These are phyloP conservation scores for Gracilaria domingensis DNA, from an alignment of 23 red algal genomes.

Conservation along the genomic window DNA sequence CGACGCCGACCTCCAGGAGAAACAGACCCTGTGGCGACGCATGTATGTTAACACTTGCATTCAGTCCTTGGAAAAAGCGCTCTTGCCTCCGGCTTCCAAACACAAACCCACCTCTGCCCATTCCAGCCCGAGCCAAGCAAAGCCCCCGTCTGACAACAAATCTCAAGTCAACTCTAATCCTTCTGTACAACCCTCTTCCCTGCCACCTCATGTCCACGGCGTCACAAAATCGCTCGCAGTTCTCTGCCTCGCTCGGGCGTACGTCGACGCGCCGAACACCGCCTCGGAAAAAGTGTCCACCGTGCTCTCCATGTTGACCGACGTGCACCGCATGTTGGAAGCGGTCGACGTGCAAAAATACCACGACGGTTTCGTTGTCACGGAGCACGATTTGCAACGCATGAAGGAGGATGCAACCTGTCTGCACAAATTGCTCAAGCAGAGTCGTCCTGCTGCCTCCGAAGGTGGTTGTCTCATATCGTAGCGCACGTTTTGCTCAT, in stretches of 20 bases:
- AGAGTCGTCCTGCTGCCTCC: not conserved
- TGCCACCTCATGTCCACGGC: not conserved
- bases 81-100: not conserved
- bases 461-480: not conserved
- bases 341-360: not conserved
- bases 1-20: not conserved
- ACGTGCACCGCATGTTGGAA: not conserved
- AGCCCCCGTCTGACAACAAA: not conserved
- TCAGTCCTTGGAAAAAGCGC: slow-evolving; percentile 7
- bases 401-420: slow-evolving; percentile 4
- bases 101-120: no score
- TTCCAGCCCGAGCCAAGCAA: not conserved
- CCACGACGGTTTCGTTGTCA: not conserved
- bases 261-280: not conserved
- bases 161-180: not conserved
- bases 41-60: slow-evolving; percentile 24
- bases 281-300: not conserved
- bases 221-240: not conserved
- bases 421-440: not conserved
- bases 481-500: not conserved
- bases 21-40: not conserved
- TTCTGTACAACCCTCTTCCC: not conserved
- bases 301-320: not conserved
- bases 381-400: not conserved
- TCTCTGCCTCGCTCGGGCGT: slow-evolving; percentile 3